Evolutionary conservation across 768 basidiomycete species (phyloP).

Genomic region (Russula earlei): DNA sequence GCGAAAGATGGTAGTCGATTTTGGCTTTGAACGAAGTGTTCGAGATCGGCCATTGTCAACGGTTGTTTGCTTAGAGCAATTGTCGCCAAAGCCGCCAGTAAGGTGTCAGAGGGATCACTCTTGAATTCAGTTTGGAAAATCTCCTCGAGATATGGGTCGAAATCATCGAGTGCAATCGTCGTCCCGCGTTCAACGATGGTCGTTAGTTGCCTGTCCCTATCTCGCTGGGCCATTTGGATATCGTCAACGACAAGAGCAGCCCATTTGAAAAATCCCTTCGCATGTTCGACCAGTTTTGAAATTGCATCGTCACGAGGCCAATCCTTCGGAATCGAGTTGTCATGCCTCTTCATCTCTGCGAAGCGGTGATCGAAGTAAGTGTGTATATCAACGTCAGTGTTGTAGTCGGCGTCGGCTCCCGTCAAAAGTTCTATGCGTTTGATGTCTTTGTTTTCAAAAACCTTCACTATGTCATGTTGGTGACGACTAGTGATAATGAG

Average conservation of each 20-base stretch:
- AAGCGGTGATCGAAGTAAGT: slow-evolving; percentile 11
- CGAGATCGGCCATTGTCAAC: slow-evolving; percentile 11
- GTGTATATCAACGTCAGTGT: not conserved
- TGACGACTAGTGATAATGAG: slow-evolving; percentile 12
- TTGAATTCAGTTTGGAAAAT: not conserved
- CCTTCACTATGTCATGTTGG: slow-evolving; percentile 1
- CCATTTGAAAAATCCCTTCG: slow-evolving; percentile 12
- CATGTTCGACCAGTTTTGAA: not conserved
- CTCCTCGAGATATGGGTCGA: slow-evolving; percentile 4
- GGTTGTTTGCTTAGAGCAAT: slow-evolving; percentile 10
- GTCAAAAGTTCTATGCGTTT: slow-evolving; percentile 6
- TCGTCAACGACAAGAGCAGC: slow-evolving; percentile 3
- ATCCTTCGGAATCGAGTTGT: not conserved
- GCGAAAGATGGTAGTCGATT: not conserved
- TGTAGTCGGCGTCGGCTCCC: not conserved
- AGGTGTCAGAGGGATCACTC: not conserved
- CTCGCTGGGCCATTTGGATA: not conserved
- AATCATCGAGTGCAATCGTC: not conserved
- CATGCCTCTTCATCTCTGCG: slow-evolving; percentile 3
- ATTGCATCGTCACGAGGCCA: slow-evolving; percentile 9
- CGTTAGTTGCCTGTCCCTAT: not conserved
- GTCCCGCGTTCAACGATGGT: slow-evolving; percentile 1
- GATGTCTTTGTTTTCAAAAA: not conserved
- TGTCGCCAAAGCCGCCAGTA: slow-evolving; percentile 1
- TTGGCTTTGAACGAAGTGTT: not conserved